Conservation (phyloP, 805 yeast species). For the Lipomyces chichibuensis region DNA sequence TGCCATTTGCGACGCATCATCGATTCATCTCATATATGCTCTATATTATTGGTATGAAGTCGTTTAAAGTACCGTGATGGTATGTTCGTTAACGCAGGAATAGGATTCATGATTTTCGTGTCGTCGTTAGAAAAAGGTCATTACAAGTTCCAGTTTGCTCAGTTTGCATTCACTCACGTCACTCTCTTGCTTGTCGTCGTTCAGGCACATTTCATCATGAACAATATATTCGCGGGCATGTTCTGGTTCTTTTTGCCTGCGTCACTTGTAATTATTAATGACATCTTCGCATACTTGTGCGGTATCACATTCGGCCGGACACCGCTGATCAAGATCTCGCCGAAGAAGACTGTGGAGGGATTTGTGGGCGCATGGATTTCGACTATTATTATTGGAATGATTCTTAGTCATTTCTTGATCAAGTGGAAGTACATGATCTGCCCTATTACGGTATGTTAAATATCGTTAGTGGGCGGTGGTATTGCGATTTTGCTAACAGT, state of each 20-base stretch:
- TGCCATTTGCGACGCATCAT: slow-evolving; percentile 74
- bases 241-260: slow-evolving; percentile 95
- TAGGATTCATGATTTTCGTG: slow-evolving; percentile 89
- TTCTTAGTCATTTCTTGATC: slow-evolving; percentile 65
- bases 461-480: not conserved
- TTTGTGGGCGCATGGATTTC: slow-evolving; percentile 97
- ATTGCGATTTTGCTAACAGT: not conserved
- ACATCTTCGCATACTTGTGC: slow-evolving; percentile 93
- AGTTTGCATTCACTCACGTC: slow-evolving; percentile 93
- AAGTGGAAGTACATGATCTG: slow-evolving; percentile 79
- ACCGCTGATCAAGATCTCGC: slow-evolving; percentile 88
- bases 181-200: slow-evolving; percentile 83
- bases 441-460: slow-evolving; percentile 56
- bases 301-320: slow-evolving; percentile 96
- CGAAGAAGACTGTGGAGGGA: slow-evolving; percentile 97
- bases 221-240: slow-evolving; percentile 84
- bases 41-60: slow-evolving; percentile 47
- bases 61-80: not conserved
- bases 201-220: slow-evolving; percentile 91
- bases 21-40: slow-evolving; percentile 80
- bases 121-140: slow-evolving; percentile 85
- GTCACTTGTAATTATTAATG: slow-evolving; percentile 88
- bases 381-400: slow-evolving; percentile 73
- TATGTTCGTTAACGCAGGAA: not conserved
- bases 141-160: slow-evolving; percentile 90